Conservation (phyloP, 257 asterid species). For the Prunella vulgaris region DNA sequence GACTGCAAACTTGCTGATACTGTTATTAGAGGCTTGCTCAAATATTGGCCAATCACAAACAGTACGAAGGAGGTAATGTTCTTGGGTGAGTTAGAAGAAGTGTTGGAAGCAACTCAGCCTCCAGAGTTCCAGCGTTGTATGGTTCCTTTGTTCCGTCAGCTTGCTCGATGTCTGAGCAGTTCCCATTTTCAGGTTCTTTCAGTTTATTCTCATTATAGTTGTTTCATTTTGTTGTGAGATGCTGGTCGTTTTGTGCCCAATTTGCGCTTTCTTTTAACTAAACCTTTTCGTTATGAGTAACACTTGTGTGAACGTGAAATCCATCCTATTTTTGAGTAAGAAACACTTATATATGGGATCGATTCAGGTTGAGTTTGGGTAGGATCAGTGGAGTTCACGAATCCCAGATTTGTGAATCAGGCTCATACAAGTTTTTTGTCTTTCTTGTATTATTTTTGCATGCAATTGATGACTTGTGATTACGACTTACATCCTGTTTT, state of each 20-base stretch:
- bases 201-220: background rate
- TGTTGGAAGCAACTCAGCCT: conserved; percentile 51
- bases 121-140: conserved; percentile 55
- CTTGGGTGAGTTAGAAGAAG: conserved; percentile 57
- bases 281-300: background rate
- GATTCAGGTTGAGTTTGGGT: background rate
- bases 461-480: background rate
- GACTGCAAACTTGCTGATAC: conserved; percentile 60
- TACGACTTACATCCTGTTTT: background rate
- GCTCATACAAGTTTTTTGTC: background rate
- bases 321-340: background rate
- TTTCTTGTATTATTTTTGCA: background rate
- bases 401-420: background rate
- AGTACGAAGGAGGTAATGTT: conserved; percentile 67
- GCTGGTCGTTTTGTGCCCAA: no score
- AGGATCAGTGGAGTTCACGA: background rate
- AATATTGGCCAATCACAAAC: conserved; percentile 62
- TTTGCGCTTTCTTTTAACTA: no score
- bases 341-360: background rate
- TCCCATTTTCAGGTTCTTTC: conserved; percentile 52
- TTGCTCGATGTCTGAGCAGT: conserved; percentile 43
- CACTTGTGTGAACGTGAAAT: no score
- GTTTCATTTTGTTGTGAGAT: background rate
- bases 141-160: conserved; percentile 49
- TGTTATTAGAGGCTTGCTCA: conserved; percentile 46